phyloP scores from a whole-genome alignment of 352 stramenopile species.

The Globisporangium polare region DNA sequence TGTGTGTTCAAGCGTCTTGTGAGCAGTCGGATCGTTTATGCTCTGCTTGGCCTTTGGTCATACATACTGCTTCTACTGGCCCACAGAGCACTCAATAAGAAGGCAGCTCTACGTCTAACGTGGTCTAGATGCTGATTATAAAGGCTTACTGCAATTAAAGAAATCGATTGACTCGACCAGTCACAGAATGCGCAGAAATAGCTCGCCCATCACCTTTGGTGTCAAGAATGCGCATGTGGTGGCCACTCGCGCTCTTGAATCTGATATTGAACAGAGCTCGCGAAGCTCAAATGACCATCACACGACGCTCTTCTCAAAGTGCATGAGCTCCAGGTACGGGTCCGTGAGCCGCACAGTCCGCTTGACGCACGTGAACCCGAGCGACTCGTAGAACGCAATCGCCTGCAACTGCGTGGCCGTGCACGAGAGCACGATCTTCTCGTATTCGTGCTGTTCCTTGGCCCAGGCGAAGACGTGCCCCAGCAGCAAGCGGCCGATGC shows the following conservation, averaged over 20 bases:
- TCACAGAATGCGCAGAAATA: no score
- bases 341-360: neutral
- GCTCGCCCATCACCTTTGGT: no score
- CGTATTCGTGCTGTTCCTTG: neutral
- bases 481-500: slow-evolving; percentile 9
- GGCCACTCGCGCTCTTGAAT: no score
- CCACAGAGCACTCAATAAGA: no score
- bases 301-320: slow-evolving; percentile 4
- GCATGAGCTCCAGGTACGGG: slow-evolving; percentile 5
- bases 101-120: no score
- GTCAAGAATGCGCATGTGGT: no score
- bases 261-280: no score
- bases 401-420: neutral
- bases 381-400: slow-evolving; percentile 11
- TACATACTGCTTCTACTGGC: neutral
- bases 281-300: neutral
- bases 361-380: slow-evolving; percentile 3
- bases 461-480: neutral
- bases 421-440: slow-evolving; percentile 2
- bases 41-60: neutral
- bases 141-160: no score
- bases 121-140: no score
- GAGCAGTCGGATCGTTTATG: neutral
- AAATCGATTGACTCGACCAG: no score
- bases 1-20: neutral